phyloP scores from a whole-genome alignment of 2,329 filamentous ascomycete genomes.

The Colletotrichum tanaceti region DNA sequence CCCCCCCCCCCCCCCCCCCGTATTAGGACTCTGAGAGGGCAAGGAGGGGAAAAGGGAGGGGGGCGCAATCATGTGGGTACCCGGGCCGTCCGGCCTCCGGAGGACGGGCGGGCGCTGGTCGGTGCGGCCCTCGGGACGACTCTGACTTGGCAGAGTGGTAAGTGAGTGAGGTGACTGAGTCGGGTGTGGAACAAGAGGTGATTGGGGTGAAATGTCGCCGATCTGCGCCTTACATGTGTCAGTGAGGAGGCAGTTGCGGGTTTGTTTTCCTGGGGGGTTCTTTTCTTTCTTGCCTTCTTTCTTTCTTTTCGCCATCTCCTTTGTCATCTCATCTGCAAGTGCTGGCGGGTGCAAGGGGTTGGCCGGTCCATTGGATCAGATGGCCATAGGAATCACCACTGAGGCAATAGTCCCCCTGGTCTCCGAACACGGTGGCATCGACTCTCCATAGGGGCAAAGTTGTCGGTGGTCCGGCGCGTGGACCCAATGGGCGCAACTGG shows the following conservation, averaged over 20 bases:
- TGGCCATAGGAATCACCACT: neutral
- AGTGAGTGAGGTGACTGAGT: neutral
- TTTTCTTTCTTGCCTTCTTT: neutral
- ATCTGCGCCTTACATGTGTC: constrained; percentile 14
- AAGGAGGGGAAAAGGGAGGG: neutral
- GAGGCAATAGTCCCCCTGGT: no score
- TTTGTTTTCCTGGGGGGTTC: neutral
- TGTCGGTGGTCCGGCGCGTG: neutral
- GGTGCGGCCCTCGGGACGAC: neutral
- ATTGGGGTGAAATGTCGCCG: neutral
- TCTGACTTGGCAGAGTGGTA: neutral
- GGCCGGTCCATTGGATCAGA: neutral
- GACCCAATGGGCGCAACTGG: no score
- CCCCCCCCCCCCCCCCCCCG: no score
- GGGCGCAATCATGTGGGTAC: constrained; percentile 14
- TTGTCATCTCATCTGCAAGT: neutral
- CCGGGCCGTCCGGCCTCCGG: constrained; percentile 13
- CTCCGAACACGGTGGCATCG: neutral
- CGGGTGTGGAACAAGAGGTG: neutral
- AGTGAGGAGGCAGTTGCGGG: constrained; percentile 6
- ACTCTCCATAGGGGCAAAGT: neutral
- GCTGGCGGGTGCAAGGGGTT: neutral
- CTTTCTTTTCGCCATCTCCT: neutral
- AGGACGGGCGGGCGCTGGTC: neutral
- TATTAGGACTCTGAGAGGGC: neutral